phyloP scores from a whole-genome alignment of 2,329 filamentous ascomycete species.

The Talaromyces verruculosus region DNA sequence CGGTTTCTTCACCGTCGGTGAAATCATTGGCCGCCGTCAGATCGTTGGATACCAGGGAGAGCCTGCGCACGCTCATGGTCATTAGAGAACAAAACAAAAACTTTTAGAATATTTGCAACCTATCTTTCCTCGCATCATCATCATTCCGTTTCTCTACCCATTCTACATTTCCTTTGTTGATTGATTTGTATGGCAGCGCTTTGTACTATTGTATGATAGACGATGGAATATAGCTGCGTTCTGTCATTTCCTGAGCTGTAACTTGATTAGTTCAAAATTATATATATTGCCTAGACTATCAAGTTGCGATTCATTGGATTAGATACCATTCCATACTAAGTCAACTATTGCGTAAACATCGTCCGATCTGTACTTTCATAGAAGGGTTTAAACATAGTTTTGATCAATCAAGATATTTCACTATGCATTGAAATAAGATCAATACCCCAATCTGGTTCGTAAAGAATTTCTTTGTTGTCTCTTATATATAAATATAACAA shows the following conservation, averaged over 20 bases:
- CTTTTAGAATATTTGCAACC: constrained; percentile 24
- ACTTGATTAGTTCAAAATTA: neutral
- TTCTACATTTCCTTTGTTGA: constrained; percentile 35
- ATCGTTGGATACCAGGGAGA: constrained; percentile 86
- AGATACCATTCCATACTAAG: neutral
- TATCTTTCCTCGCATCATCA: constrained; percentile 24
- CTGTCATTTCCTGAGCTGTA: constrained; percentile 28
- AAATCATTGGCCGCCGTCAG: constrained; percentile 96
- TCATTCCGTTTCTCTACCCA: constrained; percentile 26
- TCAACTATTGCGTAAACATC: neutral
- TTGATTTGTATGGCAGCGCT: constrained; percentile 30
- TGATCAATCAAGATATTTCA: neutral
- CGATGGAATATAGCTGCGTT: constrained; percentile 49
- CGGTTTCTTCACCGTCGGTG: constrained; percentile 96
- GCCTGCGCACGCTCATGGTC: constrained; percentile 47
- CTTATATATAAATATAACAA: constrained; percentile 3
- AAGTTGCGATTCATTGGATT: neutral
- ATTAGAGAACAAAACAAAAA: constrained; percentile 29
- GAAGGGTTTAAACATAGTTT: neutral
- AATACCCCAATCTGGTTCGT: neutral
- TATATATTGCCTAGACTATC: neutral
- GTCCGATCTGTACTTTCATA: neutral
- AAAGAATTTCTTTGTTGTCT: neutral
- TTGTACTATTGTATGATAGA: constrained; percentile 50
- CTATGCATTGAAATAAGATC: neutral